Conservation (phyloP, 257 asterid genomes). For the Plectranthus barbatus region DNA sequence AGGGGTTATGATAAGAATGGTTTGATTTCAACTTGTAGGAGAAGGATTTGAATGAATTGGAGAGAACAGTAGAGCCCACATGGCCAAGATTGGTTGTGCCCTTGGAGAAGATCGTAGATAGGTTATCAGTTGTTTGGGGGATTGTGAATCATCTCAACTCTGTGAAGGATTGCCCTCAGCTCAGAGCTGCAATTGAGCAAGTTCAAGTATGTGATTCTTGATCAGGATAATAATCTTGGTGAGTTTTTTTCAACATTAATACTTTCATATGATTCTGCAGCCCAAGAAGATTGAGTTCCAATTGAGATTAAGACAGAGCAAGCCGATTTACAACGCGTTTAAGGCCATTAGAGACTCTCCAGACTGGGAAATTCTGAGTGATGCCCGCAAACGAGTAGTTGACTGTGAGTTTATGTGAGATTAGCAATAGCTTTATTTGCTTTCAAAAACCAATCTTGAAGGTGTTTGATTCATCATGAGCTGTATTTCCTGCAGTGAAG, state of each 20-base stretch:
- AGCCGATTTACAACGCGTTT: constrained; percentile 56
- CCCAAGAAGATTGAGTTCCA: constrained; percentile 62
- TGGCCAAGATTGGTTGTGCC: constrained; percentile 77
- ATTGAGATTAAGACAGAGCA: constrained; percentile 67
- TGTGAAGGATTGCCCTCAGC: constrained; percentile 57
- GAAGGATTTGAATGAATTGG: constrained; percentile 51
- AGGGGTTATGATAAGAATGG: neutral
- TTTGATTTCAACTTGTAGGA: constrained; percentile 27
- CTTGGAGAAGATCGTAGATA: constrained; percentile 59
- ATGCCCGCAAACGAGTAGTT: constrained; percentile 65
- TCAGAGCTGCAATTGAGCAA: constrained; percentile 61
- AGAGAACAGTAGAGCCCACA: constrained; percentile 53
- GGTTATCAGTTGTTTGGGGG: constrained; percentile 69
- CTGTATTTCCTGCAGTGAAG: constrained; percentile 38
- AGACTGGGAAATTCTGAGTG: constrained; percentile 49
- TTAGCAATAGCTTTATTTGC: neutral
- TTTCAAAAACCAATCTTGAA: neutral
- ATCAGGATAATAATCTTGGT: neutral
- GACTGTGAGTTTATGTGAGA: constrained; percentile 33
- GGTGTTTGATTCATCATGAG: neutral
- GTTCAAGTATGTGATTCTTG: constrained; percentile 45
- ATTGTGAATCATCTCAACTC: constrained; percentile 66
- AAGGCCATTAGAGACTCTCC: constrained; percentile 51
- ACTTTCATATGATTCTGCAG: constrained; percentile 26
- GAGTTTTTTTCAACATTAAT: neutral